Base-by-base conservation (phyloP, 1,284 basidiomycete species). In the Marasmius fiardii region DNA sequence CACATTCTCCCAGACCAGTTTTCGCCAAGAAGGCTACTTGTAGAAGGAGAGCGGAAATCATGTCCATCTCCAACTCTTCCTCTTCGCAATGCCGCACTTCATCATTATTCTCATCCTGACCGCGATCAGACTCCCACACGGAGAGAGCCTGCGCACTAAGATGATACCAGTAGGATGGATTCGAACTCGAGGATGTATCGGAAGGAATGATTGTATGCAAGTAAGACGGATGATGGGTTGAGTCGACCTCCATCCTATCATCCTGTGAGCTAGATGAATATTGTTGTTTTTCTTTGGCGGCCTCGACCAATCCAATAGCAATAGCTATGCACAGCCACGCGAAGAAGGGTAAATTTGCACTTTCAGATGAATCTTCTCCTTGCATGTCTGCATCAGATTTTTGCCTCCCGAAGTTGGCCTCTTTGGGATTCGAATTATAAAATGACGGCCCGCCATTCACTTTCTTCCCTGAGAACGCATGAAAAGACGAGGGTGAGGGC, bases 1-100 rank as follows among this genome's bases (percentile, higher is more conserved):
- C 43, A 39, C 47, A 21, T 31, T 18, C 48, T 26, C 33, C 43
- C 14, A 50, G 23, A 11, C 48, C 63, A 47, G 31, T 76, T 61
- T 80, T 77, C 53, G 84, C 67, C 59, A 81, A 67, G 61, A 75
- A 85, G 54, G 80, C 65, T 52, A 83, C 72, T 59, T 83, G 81
- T 54, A 86, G 67, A 47, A 83, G 68, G 69, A 75, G 76, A 26
- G 82, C 71, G 51, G 76, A 66, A 10, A 86, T 67, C 55, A 74
- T 76, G 66, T 85, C 81, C 39, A 80, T 63, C 18, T 63, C 60
- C 50, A 53, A 60, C 41, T 61, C 61, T 33, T 52, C 57, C 51
- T 56, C 55, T 23, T 33, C 26, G 14, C 26, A 56, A 6, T 51
- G 43, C 10, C n/a, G 11, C 18, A 10, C 23, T 23, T 24, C 43